Percentiles rank a stretch among this genome's conserved stretches.
phyloP scores from a whole-genome alignment of 2,329 filamentous ascomycete genomes.

The Fusarium cicatricum region DNA sequence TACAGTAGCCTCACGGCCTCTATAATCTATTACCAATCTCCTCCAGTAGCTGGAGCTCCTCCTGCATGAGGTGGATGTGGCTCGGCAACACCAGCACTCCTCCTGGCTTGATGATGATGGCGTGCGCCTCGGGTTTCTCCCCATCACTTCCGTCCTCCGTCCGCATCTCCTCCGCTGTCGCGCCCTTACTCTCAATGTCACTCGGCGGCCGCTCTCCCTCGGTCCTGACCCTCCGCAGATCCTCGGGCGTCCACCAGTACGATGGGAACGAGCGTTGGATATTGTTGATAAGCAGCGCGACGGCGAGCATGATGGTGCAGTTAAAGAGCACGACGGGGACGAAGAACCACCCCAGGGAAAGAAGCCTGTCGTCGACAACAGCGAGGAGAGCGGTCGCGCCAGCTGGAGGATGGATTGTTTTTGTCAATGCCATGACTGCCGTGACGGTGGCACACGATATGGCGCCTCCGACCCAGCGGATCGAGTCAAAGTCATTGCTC shows the following conservation, averaged over 20 bases:
- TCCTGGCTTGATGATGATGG: constrained; percentile 47
- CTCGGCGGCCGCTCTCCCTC: constrained; percentile 2
- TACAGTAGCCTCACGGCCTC: background rate
- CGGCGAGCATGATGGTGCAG: constrained; percentile 65
- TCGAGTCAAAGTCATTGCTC: constrained; percentile 53
- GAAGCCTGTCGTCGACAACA: constrained; percentile 63
- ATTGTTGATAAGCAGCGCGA: constrained; percentile 74
- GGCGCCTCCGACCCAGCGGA: constrained; percentile 71
- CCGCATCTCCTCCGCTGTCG: constrained; percentile 16
- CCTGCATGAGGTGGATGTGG: constrained; percentile 49
- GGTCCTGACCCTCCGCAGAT: constrained; percentile 24
- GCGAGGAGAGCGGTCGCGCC: constrained; percentile 78
- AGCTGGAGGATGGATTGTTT: constrained; percentile 77
- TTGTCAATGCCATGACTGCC: constrained; percentile 72
- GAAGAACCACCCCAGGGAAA: constrained; percentile 72
- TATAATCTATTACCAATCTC: constrained; percentile 47
- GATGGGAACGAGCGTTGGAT: constrained; percentile 70
- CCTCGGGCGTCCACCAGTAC: constrained; percentile 72
- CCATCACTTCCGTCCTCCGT: constrained; percentile 24
- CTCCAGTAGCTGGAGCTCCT: constrained; percentile 49
- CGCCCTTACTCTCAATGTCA: constrained; percentile 29
- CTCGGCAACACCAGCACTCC: constrained; percentile 48
- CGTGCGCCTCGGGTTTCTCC: constrained; percentile 24
- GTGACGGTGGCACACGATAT: constrained; percentile 71
- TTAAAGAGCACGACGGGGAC: constrained; percentile 70